Base-by-base conservation (phyloP, 192 early-diverging fungal genomes). In the Backusella liffmaniae region DNA sequence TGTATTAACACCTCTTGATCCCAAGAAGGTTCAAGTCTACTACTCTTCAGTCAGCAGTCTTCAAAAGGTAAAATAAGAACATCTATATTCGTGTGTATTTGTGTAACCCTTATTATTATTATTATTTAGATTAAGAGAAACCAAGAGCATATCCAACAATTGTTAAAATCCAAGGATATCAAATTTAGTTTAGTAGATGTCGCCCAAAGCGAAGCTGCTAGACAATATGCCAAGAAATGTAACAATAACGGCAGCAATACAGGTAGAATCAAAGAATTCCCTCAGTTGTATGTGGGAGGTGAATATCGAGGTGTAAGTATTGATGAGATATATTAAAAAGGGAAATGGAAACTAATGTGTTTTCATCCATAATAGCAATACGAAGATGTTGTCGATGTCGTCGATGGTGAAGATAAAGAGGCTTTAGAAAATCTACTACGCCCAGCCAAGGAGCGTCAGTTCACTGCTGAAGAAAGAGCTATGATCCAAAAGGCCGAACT, bases 251-350 rank as follows among this genome's bases (percentile, higher is more conserved):
- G 72, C 9, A 56, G 42, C 21, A 46, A 59, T 23, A 32, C 65
- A 32, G 73, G 81, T 5, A 75, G 84, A 30, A 79, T 78, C 51
- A 83, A 73, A 23, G 66, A 77, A n/a, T 70, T 88, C 12, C 87
- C 87, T 3, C 85, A 86, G 53, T 51, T 88, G 39, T 88, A 84
- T 77, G 76, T 84, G 0, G 87, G 80, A 12, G 85, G 85, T 41
- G 83, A 86, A 59, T 88, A 83, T 69, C 70, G 81, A 32, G 87
- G 85, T 16, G 80, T 82, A 77, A 77, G 80, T 71, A 41, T 65
- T 26, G 21, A 26, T 30, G 18, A 2, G 15, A 4, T 44, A 44
- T 72, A n/a, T 29, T 30, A 71, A 23, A 56, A 39, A 75, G 51
- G 7, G 5, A 15, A 29, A 69, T 15, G 29, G 7, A n/a, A 7